Conservation (phyloP, 2,329 filamentous ascomycete species). For the Cladosporium colombiae region DNA sequence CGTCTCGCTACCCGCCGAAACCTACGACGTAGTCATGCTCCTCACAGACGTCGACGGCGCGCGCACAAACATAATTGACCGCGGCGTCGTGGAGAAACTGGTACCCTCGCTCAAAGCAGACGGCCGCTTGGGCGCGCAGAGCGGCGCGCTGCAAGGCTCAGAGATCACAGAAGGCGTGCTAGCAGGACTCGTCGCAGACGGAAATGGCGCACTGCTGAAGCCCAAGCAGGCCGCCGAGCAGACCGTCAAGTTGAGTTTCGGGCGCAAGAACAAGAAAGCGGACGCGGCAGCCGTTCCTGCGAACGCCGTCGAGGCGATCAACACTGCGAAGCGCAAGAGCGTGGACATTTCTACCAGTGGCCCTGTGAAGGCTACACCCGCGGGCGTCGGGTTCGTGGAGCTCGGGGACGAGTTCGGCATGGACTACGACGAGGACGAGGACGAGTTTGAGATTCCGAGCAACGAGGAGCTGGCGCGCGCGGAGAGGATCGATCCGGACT, state of each 20-base stretch:
- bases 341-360: slow-evolving; percentile 39
- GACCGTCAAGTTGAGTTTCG: slow-evolving; percentile 58
- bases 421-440: slow-evolving; percentile 41
- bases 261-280: slow-evolving; percentile 55
- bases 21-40: slow-evolving; percentile 83
- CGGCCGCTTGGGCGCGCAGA: slow-evolving; percentile 68
- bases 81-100: slow-evolving; percentile 68
- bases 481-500: slow-evolving; percentile 89
- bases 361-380: slow-evolving; percentile 45
- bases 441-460: slow-evolving; percentile 39
- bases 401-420: slow-evolving; percentile 61
- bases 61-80: slow-evolving; percentile 67
- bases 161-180: slow-evolving; percentile 79
- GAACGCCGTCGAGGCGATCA: slow-evolving; percentile 37
- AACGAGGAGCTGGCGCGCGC: slow-evolving; percentile 58
- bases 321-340: slow-evolving; percentile 37
- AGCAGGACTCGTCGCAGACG: slow-evolving; percentile 68
- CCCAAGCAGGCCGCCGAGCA: slow-evolving; percentile 30
- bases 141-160: slow-evolving; percentile 58
- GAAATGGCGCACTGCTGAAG: slow-evolving; percentile 70
- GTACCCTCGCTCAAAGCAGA: slow-evolving; percentile 70
- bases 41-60: slow-evolving; percentile 74
- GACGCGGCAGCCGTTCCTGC: slow-evolving; percentile 43
- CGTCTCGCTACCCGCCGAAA: slow-evolving; percentile 70
- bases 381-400: slow-evolving; percentile 69